Evolutionary conservation across 164 flowering plant genomes (phyloP), one percentile per base, ranked within the genome.

Genomic region (Cinnamomum micranthum): DNA sequence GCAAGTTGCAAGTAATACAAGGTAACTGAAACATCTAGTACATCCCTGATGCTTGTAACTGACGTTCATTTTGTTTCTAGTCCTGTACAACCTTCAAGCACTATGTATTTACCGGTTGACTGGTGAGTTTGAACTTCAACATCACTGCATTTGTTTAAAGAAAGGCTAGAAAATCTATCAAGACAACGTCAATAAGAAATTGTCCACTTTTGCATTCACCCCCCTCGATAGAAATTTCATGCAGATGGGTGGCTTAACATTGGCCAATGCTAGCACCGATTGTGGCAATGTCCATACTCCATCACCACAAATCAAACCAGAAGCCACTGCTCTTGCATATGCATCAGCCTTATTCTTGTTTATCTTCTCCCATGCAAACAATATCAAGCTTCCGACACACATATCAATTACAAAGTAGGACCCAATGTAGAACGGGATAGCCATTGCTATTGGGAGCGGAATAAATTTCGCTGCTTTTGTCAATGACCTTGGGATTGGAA

Each of bases 271-370:
- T 5, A 85, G 77, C 17, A 85, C 69, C 12, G 87, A 85, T 65
- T 82, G 83, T 0, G 90, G 90, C 76, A 85, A 65, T 17, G 84
- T 78, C 88, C 90, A 88, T 68, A 86, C 76, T 24, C 88, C 86
- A 69, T 88, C 88, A 17, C 90, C 88, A 74, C 88, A 87, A 66
- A 86, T 86, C 77, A 87, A 66, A 9, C 90, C 90, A 27, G 90
- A 87, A 59, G 90, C 90, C 15, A 87, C 87, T 24, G 88, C 90
- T 6, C 86, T 84, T 0, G 78, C 84, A 71, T 81, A 84, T 19
- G 84, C 83, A 63, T 83, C 85, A 13, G 90, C 88, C 74, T 86
- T 80, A 0, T 66, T 78, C 82, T 82, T 86, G 78, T 85, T 77
- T 14, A 76, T 12, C 80, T 69, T 80, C 73, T 28, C 25, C 87